phyloP scores from a whole-genome alignment of 345 rosid genomes.

The Diplotaxis tenuifolia region DNA sequence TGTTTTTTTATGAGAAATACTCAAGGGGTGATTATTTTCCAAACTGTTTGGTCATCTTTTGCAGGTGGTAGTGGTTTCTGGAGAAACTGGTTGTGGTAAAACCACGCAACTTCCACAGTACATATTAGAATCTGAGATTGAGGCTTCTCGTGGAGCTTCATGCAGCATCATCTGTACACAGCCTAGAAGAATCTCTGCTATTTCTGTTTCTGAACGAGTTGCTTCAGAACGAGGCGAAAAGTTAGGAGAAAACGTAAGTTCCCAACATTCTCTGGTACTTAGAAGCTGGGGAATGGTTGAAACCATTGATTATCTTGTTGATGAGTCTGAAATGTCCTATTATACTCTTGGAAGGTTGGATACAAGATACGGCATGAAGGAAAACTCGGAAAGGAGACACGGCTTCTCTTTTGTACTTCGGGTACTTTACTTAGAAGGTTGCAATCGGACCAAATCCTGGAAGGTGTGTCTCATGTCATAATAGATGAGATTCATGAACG shows the following conservation, averaged over 20 bases:
- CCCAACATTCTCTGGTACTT: slow-evolving; percentile 18
- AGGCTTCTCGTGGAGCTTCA: slow-evolving; percentile 78
- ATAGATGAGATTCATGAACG: slow-evolving; percentile 99
- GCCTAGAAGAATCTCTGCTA: slow-evolving; percentile 96
- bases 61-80: slow-evolving; percentile 90
- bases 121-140: slow-evolving; percentile 87
- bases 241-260: slow-evolving; percentile 84
- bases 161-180: slow-evolving; percentile 94
- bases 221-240: slow-evolving; percentile 95
- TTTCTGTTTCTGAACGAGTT: slow-evolving; percentile 94
- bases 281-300: background rate
- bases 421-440: slow-evolving; percentile 89
- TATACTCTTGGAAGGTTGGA: slow-evolving; percentile 64
- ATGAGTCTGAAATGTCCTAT: slow-evolving; percentile 17
- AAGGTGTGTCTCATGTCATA: slow-evolving; percentile 91
- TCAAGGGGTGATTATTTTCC: too few relatives aligned
- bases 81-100: too few relatives aligned
- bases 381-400: slow-evolving; percentile 86
- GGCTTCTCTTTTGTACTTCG: slow-evolving; percentile 91
- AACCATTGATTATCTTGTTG: too few relatives aligned
- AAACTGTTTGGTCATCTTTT: background rate
- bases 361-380: slow-evolving; percentile 96
- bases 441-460: slow-evolving; percentile 77
- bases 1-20: too few relatives aligned
- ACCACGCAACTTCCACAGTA: slow-evolving; percentile 98